Percentiles rank a stretch among this genome's conserved stretches.
Evolutionary conservation across 2,329 filamentous ascomycete genomes (phyloP).

Genomic region (Sporothrix protearum): DNA sequence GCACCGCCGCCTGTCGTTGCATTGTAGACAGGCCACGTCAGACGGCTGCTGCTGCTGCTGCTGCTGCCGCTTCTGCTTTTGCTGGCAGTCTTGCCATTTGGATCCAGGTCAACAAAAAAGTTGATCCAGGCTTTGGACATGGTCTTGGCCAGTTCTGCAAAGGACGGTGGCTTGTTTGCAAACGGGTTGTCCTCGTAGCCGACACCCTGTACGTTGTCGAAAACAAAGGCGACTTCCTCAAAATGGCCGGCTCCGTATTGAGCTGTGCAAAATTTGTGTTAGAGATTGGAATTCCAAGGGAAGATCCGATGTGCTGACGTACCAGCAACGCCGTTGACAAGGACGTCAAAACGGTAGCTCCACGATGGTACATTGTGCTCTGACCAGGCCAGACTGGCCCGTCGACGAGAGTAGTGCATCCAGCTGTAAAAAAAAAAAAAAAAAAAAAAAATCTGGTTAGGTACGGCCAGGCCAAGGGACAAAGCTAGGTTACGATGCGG

Average conservation of each 20-base stretch:
- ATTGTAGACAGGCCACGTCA: conserved; percentile 29
- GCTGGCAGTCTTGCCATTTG: not conserved
- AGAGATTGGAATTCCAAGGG: not conserved
- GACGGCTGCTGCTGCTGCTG: no score
- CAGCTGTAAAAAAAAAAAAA: not conserved
- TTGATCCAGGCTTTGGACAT: conserved; percentile 25
- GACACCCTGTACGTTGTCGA: conserved; percentile 48
- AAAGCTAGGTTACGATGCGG: not conserved
- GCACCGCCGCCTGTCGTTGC: conserved; percentile 28
- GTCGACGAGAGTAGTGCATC: conserved; percentile 29
- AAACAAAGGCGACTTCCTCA: conserved; percentile 52
- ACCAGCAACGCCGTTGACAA: conserved; percentile 33
- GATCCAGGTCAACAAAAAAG: conserved; percentile 22
- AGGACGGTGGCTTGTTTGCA: conserved; percentile 41
- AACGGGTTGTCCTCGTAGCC: conserved; percentile 45
- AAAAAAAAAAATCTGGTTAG: not conserved
- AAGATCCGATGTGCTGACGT: not conserved
- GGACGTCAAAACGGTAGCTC: conserved; percentile 46
- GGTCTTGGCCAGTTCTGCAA: conserved; percentile 35
- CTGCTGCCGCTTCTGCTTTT: not conserved
- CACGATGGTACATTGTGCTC: conserved; percentile 30
- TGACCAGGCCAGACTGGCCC: conserved; percentile 27
- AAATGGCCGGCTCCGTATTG: conserved; percentile 36
- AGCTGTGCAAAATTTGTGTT: not conserved
- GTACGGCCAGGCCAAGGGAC: not conserved